Base-by-base conservation (phyloP, 2,329 filamentous ascomycete species). In the Penicillium aurantiogriseum region DNA sequence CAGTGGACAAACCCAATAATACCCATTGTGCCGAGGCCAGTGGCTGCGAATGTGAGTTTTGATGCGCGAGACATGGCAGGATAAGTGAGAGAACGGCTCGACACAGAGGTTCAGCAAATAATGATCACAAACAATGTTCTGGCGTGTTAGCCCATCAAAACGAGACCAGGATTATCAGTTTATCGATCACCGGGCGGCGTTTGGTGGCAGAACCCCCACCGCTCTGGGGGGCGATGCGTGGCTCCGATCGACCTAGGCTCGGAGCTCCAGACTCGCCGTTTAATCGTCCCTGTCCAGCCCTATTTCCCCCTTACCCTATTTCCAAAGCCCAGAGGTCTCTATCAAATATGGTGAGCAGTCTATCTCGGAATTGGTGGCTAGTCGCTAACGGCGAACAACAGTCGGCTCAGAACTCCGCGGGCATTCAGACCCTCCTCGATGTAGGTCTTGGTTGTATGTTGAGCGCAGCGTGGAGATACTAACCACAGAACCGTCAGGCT, bases 361-460 rank as follows among this genome's bases (percentile, higher is more conserved):
- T 46, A 23, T 43, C 9, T 42, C 13, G 11, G 35, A 21, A 35
- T 50, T 45, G 27, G 52, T 27, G 19, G n/a, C 15, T 10, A 42
- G 40, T 15, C 58, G 51, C 42, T 56, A 54, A 63, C 47, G 45
- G 36, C 50, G 44, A 51, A 47, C 51, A 62, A 69, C 73, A 97
- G 93, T 94, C 94, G 76, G 94, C 93, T 74, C 94, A 97, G 81
- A 97, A 97, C 83, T 97, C 94, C 66, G 88, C 91, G 72, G 94
- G 94, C 78, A 99, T 99, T 76, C 93, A 97, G 81, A 97, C 93
- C 74, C 88, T 99, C 73, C 91, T 99, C 80, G 94, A 97, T 80
- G 94, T 99, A 89, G 71, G 89, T 74, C 59, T 58, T 48, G 21
- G 27, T 56, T 48, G 35, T 19, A 53, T 35, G 25, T n/a, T 42